Evolutionary conservation across 2,329 filamentous ascomycete genomes (phyloP).

Genomic region (Phialophora chinensis): DNA sequence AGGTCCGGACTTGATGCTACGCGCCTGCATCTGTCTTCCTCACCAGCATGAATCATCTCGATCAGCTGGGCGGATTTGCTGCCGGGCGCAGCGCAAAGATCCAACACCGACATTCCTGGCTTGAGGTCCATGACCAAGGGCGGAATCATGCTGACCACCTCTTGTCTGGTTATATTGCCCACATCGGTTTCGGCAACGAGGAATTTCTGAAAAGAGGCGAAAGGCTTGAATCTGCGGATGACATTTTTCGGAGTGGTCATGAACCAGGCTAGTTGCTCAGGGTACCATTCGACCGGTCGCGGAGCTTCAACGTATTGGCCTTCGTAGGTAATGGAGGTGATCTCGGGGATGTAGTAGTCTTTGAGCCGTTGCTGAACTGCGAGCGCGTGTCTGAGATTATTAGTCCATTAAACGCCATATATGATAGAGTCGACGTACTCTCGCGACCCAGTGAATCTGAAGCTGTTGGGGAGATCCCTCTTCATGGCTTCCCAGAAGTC

Average conservation of each 20-base stretch:
- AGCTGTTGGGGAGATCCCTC: constrained; percentile 92
- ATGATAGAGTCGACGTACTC: constrained; percentile 60
- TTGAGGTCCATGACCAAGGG: constrained; percentile 89
- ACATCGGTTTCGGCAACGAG: constrained; percentile 96
- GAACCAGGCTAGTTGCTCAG: constrained; percentile 91
- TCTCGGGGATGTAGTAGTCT: constrained; percentile 87
- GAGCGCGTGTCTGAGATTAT: constrained; percentile 74
- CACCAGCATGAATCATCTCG: constrained; percentile 90
- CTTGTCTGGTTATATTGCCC: constrained; percentile 96
- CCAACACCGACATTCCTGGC: constrained; percentile 89
- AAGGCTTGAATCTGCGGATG: constrained; percentile 89
- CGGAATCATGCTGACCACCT: constrained; percentile 98
- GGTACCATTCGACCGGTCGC: constrained; percentile 85
- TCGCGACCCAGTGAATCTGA: constrained; percentile 95
- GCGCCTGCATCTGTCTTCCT: constrained; percentile 82
- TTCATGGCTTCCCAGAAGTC: constrained; percentile 84
- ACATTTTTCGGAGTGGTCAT: constrained; percentile 99
- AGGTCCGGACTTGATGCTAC: constrained; percentile 70
- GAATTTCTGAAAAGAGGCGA: constrained; percentile 96
- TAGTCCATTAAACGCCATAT: constrained; percentile 6
- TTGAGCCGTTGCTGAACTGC: constrained; percentile 88
- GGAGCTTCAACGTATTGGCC: constrained; percentile 82
- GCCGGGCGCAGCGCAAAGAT: constrained; percentile 94
- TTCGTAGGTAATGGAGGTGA: constrained; percentile 83
- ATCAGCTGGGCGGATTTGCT: constrained; percentile 96